Evolutionary conservation across 2,329 filamentous ascomycete genomes (phyloP).

Genomic region (Aspergillus carbonarius): DNA sequence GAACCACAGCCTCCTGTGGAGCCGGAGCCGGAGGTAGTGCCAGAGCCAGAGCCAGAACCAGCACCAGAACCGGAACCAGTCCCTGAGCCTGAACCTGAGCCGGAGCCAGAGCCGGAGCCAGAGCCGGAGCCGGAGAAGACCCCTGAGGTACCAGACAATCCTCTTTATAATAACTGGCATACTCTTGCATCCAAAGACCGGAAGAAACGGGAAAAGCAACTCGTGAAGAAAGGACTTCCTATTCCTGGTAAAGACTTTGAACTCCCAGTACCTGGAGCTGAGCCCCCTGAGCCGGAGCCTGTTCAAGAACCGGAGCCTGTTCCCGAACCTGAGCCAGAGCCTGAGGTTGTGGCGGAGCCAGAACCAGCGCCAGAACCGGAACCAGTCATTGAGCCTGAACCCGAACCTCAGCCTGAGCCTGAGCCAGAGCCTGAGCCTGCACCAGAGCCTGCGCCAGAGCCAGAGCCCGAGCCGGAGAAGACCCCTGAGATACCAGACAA

Average conservation of each 20-base stretch:
- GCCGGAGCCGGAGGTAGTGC: conserved; percentile 20
- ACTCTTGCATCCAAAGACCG: conserved; percentile 43
- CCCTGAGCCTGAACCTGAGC: conserved; percentile 29
- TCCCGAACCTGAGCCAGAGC: conserved; percentile 22
- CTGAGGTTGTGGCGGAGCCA: conserved; percentile 29
- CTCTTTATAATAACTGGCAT: conserved; percentile 37
- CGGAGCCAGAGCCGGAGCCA: conserved; percentile 21
- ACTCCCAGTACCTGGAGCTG: conserved; percentile 23
- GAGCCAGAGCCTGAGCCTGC: conserved; percentile 29
- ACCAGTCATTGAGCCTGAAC: conserved; percentile 20
- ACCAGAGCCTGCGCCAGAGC: conserved; percentile 25
- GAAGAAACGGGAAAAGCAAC: conserved; percentile 43
- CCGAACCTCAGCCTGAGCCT: background rate
- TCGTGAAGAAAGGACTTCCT: conserved; percentile 29
- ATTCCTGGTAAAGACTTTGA: conserved; percentile 32
- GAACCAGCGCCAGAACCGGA: conserved; percentile 32
- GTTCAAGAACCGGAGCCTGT: conserved; percentile 22
- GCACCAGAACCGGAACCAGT: conserved; percentile 4
- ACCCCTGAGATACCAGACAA: conserved; percentile 36
- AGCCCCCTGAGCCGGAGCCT: conserved; percentile 19
- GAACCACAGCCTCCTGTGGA: conserved; percentile 25
- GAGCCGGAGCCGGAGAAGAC: conserved; percentile 9
- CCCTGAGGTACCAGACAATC: conserved; percentile 37
- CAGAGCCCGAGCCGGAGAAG: conserved; percentile 7
- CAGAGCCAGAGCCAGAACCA: conserved; percentile 24